Evolutionary conservation across 2,329 filamentous ascomycete species (phyloP).

Genomic region (Colletotrichum gigasporum): DNA sequence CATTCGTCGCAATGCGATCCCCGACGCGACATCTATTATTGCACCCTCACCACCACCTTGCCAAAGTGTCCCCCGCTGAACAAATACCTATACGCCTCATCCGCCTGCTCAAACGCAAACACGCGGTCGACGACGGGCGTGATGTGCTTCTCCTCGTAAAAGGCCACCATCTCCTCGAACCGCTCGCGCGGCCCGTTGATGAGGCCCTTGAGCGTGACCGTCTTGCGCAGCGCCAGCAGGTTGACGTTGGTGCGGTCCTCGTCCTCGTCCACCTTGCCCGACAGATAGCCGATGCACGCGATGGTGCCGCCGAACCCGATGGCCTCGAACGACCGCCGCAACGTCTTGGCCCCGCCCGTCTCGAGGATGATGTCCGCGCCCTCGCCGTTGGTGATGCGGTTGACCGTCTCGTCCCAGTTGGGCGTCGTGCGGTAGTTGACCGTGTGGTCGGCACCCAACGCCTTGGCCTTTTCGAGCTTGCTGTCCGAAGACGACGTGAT

Average conservation of each 20-base stretch:
- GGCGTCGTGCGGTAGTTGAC: slow-evolving; percentile 65
- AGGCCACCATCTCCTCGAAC: slow-evolving; percentile 63
- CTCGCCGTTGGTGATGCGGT: slow-evolving; percentile 51
- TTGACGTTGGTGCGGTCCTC: slow-evolving; percentile 69
- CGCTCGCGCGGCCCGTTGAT: slow-evolving; percentile 67
- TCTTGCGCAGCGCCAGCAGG: slow-evolving; percentile 57
- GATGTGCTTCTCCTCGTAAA: slow-evolving; percentile 55
- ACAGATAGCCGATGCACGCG: slow-evolving; percentile 59
- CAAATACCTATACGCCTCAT: slow-evolving; percentile 62
- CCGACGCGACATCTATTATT: slow-evolving; percentile 33
- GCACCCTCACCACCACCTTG: slow-evolving; percentile 61
- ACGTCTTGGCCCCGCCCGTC: slow-evolving; percentile 60
- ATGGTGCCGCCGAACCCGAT: slow-evolving; percentile 65
- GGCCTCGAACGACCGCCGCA: slow-evolving; percentile 61
- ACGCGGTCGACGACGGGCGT: slow-evolving; percentile 57
- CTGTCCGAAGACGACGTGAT: slow-evolving; percentile 64
- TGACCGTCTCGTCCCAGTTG: slow-evolving; percentile 59
- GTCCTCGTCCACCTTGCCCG: slow-evolving; percentile 62
- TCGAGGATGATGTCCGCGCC: slow-evolving; percentile 67
- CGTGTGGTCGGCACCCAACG: slow-evolving; percentile 59
- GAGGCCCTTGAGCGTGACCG: slow-evolving; percentile 62
- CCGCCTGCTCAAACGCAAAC: slow-evolving; percentile 56
- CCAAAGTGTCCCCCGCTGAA: slow-evolving; percentile 64
- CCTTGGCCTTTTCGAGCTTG: slow-evolving; percentile 56
- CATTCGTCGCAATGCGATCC: no score